Evolutionary conservation across 2,329 filamentous ascomycete genomes (phyloP).

Genomic region (Venturia nashicola): DNA sequence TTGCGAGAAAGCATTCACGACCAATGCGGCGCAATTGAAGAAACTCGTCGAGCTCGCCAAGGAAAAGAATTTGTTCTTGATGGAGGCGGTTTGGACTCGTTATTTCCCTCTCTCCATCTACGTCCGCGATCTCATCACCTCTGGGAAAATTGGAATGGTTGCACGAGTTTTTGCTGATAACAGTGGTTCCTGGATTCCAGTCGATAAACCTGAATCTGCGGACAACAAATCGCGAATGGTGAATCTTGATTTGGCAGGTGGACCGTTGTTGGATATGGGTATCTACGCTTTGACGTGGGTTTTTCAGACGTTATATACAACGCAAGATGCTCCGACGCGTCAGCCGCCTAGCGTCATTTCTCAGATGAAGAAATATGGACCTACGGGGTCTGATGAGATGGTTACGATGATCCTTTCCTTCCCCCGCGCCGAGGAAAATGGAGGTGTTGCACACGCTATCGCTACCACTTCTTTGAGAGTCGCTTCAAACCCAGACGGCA

Average conservation of each 20-base stretch:
- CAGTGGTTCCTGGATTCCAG: conserved; percentile 29
- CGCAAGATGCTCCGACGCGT: conserved; percentile 48
- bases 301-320: conserved; percentile 76
- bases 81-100: conserved; percentile 69
- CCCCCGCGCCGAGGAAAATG: conserved; percentile 40
- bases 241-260: conserved; percentile 71
- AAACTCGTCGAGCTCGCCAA: conserved; percentile 60
- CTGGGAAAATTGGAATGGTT: conserved; percentile 42
- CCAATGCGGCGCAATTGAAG: conserved; percentile 65
- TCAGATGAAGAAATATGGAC: conserved; percentile 57
- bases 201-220: conserved; percentile 13
- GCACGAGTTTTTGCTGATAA: conserved; percentile 45
- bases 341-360: conserved; percentile 56
- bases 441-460: conserved; percentile 55
- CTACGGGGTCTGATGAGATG: conserved; percentile 65
- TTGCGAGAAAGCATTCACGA: conserved; percentile 83
- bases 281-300: conserved; percentile 87
- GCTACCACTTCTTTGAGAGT: conserved; percentile 45
- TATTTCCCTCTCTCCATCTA: conserved; percentile 77
- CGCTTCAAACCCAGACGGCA: conserved; percentile 47
- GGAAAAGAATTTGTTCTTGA: conserved; percentile 45
- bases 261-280: conserved; percentile 69
- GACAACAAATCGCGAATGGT: conserved; percentile 63
- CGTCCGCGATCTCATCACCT: conserved; percentile 52
- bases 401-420: conserved; percentile 71